phyloP scores from a whole-genome alignment of 495 filamentous ascomycete species.

The Penicillium angulare region DNA sequence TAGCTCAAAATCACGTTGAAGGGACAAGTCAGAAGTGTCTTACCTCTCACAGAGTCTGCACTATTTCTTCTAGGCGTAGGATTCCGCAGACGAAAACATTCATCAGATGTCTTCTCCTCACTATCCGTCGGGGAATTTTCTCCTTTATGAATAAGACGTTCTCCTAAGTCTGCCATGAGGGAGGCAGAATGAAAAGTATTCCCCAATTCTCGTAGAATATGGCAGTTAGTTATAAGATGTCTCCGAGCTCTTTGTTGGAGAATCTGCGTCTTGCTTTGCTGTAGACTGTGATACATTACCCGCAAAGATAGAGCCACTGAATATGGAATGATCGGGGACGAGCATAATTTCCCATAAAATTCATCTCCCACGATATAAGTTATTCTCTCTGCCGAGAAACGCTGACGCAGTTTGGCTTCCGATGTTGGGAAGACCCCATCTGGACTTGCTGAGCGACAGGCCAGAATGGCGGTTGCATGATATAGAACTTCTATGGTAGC shows the following conservation, averaged over 20 bases:
- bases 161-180: conserved; percentile 3
- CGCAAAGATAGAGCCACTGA: conserved; percentile 1
- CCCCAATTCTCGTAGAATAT: not conserved
- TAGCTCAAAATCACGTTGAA: not conserved
- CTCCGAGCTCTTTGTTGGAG: conserved; percentile 1
- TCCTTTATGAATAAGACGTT: not conserved
- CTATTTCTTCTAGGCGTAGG: not conserved
- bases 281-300: not conserved
- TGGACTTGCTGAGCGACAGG: not conserved
- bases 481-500: conserved; percentile 2
- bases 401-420: not conserved
- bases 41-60: not conserved
- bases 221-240: not conserved
- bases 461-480: conserved; percentile 2
- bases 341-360: not conserved
- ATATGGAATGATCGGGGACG: conserved; percentile 1
- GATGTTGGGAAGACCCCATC: conserved; percentile 1
- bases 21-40: not conserved
- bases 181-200: not conserved
- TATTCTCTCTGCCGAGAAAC: not conserved
- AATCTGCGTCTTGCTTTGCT: not conserved
- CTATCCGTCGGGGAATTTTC: not conserved
- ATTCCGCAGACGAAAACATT: too few relatives aligned
- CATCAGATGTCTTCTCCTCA: not conserved
- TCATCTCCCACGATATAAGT: conserved; percentile 5